phyloP scores from a whole-genome alignment of 2,329 filamentous ascomycete genomes.

The Clarireedia homoeocarpa region DNA sequence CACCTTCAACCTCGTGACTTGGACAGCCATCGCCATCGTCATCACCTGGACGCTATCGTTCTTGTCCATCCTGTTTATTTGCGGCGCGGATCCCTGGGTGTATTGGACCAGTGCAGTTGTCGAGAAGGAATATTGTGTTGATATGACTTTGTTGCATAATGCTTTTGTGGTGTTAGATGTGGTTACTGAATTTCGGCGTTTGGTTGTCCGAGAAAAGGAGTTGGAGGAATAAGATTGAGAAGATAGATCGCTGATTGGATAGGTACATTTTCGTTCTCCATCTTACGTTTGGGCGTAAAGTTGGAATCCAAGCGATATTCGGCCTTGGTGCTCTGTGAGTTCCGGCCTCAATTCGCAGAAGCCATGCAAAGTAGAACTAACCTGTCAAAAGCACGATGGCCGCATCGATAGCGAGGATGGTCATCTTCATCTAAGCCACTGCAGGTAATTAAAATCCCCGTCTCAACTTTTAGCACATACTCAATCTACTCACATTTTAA shows the following conservation, averaged over 20 bases:
- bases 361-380: neutral
- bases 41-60: conserved; percentile 1
- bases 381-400: neutral
- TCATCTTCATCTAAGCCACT: conserved; percentile 1
- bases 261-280: neutral
- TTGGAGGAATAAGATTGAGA: too few relatives aligned
- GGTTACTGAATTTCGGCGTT: conserved; percentile 1
- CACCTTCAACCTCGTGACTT: neutral
- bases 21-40: neutral
- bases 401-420: conserved; percentile 3
- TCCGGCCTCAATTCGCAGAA: too few relatives aligned
- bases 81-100: neutral
- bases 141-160: conserved; percentile 2
- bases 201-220: neutral
- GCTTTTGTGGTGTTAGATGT: conserved; percentile 7
- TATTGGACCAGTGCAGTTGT: conserved; percentile 4
- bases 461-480: neutral
- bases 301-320: conserved; percentile 5
- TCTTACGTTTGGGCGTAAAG: neutral
- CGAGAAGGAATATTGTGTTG: conserved; percentile 4
- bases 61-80: conserved; percentile 5
- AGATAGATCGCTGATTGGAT: neutral
- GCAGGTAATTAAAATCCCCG: conserved; percentile 1
- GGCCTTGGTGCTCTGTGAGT: conserved; percentile 4
- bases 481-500: too few relatives aligned